These are phyloP conservation scores for Pinus albicaulis DNA, from an alignment of 75 land plant species.

Conservation along the genomic window DNA sequence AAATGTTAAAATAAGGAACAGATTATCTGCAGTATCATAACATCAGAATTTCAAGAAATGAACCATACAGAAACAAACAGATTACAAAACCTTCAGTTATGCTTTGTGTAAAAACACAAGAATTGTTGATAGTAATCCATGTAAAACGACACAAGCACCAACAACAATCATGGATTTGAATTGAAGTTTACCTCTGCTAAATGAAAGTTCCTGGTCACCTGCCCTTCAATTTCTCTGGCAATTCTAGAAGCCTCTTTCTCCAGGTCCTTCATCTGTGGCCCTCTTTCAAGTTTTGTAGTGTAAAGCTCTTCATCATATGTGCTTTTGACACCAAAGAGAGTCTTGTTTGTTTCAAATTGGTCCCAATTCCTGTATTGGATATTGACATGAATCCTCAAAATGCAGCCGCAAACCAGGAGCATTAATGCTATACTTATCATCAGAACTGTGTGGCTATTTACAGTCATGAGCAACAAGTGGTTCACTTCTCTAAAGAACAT, in stretches of 20 bases:
- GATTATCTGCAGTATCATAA: background rate
- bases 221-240: conserved; percentile 93
- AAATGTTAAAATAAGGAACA: background rate
- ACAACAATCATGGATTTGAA: background rate
- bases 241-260: conserved; percentile 78
- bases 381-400: background rate
- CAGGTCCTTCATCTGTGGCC: conserved; percentile 76
- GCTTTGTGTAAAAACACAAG: background rate
- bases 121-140: background rate
- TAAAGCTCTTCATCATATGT: conserved; percentile 93
- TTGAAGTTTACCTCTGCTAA: conserved; percentile 70
- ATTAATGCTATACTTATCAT: background rate
- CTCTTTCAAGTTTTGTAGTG: conserved; percentile 87
- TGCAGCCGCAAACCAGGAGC: background rate
- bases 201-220: conserved; percentile 72
- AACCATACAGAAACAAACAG: conserved; percentile 2
- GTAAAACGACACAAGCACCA: background rate
- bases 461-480: background rate
- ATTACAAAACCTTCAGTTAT: background rate
- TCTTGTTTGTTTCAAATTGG: conserved; percentile 82
- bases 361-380: conserved; percentile 72
- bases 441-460: background rate
- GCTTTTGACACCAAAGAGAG: conserved; percentile 89
- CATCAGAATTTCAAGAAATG: background rate
- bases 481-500: background rate